Conservation (phyloP, 768 basidiomycete genomes). For the Trametopsis cervina region DNA sequence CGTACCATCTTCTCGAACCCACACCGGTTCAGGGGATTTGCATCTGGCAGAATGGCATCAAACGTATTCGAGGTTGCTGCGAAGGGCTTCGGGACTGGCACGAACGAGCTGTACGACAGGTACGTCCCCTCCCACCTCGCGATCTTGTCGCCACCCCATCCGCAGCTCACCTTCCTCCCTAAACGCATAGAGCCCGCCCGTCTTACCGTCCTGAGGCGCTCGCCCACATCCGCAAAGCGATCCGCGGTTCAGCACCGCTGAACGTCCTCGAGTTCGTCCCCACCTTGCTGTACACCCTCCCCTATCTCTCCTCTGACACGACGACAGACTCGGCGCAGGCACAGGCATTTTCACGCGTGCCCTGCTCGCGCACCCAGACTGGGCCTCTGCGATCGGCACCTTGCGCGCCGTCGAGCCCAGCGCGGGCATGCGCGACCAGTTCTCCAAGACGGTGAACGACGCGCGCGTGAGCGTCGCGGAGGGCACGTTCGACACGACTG, state of each 20-base stretch:
- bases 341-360: conserved; percentile 89
- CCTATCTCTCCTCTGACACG: background rate
- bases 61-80: conserved; percentile 62
- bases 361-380: conserved; percentile 56
- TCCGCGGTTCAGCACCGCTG: conserved; percentile 33
- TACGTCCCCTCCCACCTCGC: conserved; percentile 21
- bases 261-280: conserved; percentile 64
- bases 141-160: no score
- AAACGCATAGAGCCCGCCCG: conserved; percentile 57
- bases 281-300: background rate
- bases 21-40: no score
- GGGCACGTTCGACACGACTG: conserved; percentile 65
- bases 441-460: conserved; percentile 49
- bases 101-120: conserved; percentile 80
- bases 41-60: no score
- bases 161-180: conserved; percentile 39
- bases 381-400: conserved; percentile 40
- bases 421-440: conserved; percentile 76
- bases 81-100: conserved; percentile 69
- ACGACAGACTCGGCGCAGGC: conserved; percentile 65
- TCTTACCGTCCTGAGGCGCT: conserved; percentile 69
- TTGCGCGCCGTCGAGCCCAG: conserved; percentile 80
- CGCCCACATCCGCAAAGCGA: conserved; percentile 46
- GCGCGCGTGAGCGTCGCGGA: conserved; percentile 45
- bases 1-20: no score